Base-by-base conservation (phyloP, 73 alveolate species). In the Paramecium tetraurelia region DNA sequence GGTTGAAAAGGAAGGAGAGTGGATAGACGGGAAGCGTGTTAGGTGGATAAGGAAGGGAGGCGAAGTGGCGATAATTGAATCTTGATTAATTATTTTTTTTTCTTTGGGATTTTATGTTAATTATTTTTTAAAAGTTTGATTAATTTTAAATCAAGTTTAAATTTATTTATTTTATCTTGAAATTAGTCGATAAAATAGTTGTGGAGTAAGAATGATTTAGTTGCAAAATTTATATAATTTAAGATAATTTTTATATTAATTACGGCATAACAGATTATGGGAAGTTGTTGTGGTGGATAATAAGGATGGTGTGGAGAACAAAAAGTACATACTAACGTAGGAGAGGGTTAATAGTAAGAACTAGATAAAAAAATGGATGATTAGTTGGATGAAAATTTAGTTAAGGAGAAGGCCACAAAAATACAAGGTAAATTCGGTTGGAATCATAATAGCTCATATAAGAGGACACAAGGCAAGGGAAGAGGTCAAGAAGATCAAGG, bases 1-100 rank as follows among this genome's bases (percentile, higher is more conserved):
- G 63, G 85, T 85, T 20, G 88, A 86, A 57, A 92, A 92, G 50
- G 96, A 92, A 92, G 96, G 96, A 43, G 96, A 92, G 14, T 92
- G 96, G 96, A 8, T 29, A n/a, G 96, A 92, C 70, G 96, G 96
- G 4, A 92, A 87, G 38, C 44, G 94, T 11, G 92, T 92, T 35
- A 86, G 77, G 71, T 86, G 93, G 93, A 75, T 75, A 7, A 75
- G 36, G 14, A 75, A 75, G 16, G 87, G 59, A 16, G 87, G 87
- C 46, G 84, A 63, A 33, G 24, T n/a, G 7, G 21, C 48, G 4
- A 31, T 63, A 27, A 33, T 63, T 12, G 18, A 63, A 63, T 21
- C 84, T 63, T 63, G 84, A 63, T 63, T 31, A 24, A 59, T 63
- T 7, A 63, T 63, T 63, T 22, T 59, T 46, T 24, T 63, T 63